A percentile compares a stretch with the other conserved stretches of the same genome.
Evolutionary conservation across 495 filamentous ascomycete species (phyloP).

Genomic region (Xylaria intraflava): DNA sequence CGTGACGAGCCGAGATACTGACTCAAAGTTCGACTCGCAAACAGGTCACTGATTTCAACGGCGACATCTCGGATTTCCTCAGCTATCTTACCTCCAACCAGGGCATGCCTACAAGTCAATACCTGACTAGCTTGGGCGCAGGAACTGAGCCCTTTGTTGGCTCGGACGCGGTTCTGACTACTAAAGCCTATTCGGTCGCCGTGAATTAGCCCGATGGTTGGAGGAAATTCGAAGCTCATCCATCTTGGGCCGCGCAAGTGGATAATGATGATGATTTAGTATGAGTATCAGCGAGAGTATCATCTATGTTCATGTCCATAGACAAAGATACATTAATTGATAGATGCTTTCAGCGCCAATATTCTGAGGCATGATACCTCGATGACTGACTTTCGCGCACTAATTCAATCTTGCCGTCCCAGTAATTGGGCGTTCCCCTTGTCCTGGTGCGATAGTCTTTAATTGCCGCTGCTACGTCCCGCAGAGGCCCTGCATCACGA

Average conservation of each 20-base stretch:
- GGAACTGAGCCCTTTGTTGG: conserved; percentile 31
- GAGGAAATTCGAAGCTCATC: neutral
- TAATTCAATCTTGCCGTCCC: conserved; percentile 25
- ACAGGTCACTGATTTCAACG: conserved; percentile 43
- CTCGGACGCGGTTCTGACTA: conserved; percentile 22
- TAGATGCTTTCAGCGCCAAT: conserved; percentile 16
- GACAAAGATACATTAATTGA: neutral
- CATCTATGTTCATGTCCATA: neutral
- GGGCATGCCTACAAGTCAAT: conserved; percentile 45
- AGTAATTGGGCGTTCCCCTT: conserved; percentile 21
- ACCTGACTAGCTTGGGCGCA: conserved; percentile 33
- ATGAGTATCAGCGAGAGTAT: neutral
- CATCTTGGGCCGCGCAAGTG: neutral
- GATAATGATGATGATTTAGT: neutral
- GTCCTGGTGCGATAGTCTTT: conserved; percentile 30
- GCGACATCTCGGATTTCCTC: conserved; percentile 52
- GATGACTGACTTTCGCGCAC: conserved; percentile 6
- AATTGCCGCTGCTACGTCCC: conserved; percentile 33
- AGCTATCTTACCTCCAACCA: conserved; percentile 48
- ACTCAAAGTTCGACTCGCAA: neutral
- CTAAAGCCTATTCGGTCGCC: conserved; percentile 18
- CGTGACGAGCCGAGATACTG: neutral
- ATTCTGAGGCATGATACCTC: conserved; percentile 14
- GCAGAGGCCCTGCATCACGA: conserved; percentile 19
- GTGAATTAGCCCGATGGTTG: conserved; percentile 10